A percentile compares a stretch with the other conserved stretches of the same genome.
phyloP scores from a whole-genome alignment of 2,329 filamentous ascomycete genomes.

The Verticillium longisporum region DNA sequence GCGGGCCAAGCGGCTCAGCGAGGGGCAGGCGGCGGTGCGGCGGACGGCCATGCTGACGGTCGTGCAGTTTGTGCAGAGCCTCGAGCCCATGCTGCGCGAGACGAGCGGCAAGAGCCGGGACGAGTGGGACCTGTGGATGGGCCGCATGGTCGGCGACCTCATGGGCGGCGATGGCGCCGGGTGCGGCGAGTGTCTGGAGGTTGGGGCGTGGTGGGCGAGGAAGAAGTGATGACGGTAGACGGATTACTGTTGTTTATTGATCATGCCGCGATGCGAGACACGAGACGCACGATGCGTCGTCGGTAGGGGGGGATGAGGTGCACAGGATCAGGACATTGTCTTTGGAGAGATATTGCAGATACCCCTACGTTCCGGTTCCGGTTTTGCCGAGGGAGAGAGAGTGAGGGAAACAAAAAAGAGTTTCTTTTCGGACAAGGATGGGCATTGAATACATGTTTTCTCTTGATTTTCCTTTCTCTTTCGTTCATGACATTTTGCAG shows the following conservation, averaged over 20 bases:
- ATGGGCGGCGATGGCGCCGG: slow-evolving; percentile 71
- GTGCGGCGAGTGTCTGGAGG: slow-evolving; percentile 79
- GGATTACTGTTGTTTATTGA: too few relatives aligned
- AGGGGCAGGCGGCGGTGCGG: slow-evolving; percentile 66
- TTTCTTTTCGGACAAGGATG: too few relatives aligned
- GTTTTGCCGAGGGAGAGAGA: not conserved
- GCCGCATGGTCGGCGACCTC: slow-evolving; percentile 78
- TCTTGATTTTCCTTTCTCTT: too few relatives aligned
- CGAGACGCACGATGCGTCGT: too few relatives aligned
- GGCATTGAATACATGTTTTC: too few relatives aligned
- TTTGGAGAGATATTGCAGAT: slow-evolving; percentile 2
- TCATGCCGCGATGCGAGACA: not conserved
- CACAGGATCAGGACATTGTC: not conserved
- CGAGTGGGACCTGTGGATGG: slow-evolving; percentile 88
- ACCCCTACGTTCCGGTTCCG: slow-evolving; percentile 1
- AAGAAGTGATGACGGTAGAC: slow-evolving; percentile 40
- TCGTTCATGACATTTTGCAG: too few relatives aligned
- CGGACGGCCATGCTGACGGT: slow-evolving; percentile 76
- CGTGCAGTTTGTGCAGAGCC: slow-evolving; percentile 74
- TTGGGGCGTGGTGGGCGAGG: slow-evolving; percentile 83
- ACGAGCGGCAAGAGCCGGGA: slow-evolving; percentile 81
- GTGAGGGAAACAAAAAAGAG: too few relatives aligned
- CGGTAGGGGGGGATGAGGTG: not conserved
- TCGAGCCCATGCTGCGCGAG: slow-evolving; percentile 78
- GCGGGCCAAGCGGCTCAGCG: slow-evolving; percentile 46